Evolutionary conservation across 2,329 filamentous ascomycete species (phyloP).

Genomic region (Chaetomium globosum): DNA sequence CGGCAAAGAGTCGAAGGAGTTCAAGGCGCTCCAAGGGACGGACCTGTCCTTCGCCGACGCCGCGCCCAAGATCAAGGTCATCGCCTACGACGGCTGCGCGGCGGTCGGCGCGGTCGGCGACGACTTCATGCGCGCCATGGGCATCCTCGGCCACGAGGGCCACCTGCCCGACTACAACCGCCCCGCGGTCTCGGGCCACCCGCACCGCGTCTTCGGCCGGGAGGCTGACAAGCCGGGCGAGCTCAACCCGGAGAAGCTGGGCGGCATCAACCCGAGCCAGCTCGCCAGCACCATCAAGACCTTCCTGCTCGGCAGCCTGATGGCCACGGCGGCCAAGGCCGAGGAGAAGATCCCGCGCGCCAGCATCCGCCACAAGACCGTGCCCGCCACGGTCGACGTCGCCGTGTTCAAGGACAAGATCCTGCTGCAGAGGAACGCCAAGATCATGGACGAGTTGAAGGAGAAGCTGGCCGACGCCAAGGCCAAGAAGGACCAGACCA

Average conservation of each 20-base stretch:
- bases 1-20: not conserved
- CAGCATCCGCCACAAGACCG: not conserved
- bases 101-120: slow-evolving; percentile 31
- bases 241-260: not conserved
- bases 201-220: slow-evolving; percentile 18
- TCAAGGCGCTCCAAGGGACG: not conserved
- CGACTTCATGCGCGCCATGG: slow-evolving; percentile 28
- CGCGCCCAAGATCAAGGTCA: slow-evolving; percentile 17
- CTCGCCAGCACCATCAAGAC: slow-evolving; percentile 1
- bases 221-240: not conserved
- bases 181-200: not conserved
- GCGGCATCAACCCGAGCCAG: not conserved
- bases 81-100: slow-evolving; percentile 31
- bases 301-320: slow-evolving; percentile 23
- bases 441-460: not conserved
- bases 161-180: slow-evolving; percentile 20
- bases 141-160: slow-evolving; percentile 9
- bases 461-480: not conserved
- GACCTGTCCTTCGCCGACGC: slow-evolving; percentile 3
- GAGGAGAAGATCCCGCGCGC: not conserved
- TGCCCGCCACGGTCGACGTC: not conserved
- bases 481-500: not conserved
- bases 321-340: not conserved
- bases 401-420: not conserved
- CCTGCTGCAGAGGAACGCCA: not conserved